Percentiles rank a stretch among this genome's conserved stretches.
Conservation (phyloP, 768 basidiomycete species). For the Lentinula lateritia region DNA sequence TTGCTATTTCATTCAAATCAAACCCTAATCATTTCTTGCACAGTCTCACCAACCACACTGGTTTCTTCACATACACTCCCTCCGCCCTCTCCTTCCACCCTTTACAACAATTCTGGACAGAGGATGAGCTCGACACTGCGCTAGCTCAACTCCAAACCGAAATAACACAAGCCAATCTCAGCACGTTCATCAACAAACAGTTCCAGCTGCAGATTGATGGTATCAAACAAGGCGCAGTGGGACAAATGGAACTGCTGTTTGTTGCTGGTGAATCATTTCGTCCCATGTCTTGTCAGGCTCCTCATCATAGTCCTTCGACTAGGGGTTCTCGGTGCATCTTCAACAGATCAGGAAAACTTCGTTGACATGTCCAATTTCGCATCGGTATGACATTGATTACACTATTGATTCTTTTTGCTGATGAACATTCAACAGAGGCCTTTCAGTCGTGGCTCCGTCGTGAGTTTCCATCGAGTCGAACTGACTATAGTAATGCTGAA, state of each 20-base stretch:
- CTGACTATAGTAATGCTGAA: background rate
- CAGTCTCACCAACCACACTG: background rate
- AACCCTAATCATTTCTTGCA: background rate
- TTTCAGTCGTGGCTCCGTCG: constrained; percentile 4
- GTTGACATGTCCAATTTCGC: background rate
- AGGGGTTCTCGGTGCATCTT: background rate
- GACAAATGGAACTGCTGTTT: background rate
- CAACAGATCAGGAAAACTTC: background rate
- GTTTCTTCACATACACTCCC: background rate
- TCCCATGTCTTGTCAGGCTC: background rate
- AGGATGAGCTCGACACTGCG: background rate
- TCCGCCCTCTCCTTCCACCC: constrained; percentile 1
- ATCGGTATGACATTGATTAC: background rate
- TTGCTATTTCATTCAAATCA: background rate
- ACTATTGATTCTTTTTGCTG: background rate
- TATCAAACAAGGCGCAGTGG: background rate
- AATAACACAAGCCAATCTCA: background rate
- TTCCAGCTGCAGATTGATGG: background rate
- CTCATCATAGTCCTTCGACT: background rate
- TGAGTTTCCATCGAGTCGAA: background rate
- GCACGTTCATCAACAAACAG: background rate
- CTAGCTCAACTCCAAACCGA: background rate
- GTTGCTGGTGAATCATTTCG: background rate
- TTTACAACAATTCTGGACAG: background rate
- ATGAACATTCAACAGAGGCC: background rate